Conservation (phyloP, 192 early-diverging fungal species). For the Physocladia obscura region DNA sequence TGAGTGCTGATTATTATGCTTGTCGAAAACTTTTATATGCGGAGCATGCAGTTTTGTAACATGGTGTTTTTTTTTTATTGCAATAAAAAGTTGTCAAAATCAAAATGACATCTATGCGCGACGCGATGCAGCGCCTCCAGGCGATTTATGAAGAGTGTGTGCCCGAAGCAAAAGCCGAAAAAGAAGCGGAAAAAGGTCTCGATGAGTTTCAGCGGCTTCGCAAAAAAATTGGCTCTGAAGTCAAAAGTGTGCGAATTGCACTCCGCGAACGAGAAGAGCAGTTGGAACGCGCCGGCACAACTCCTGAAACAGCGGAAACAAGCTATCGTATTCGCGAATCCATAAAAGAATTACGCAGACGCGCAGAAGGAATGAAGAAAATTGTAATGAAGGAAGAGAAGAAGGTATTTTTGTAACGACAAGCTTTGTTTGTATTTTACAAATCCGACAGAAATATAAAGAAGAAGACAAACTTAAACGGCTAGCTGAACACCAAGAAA, state of each 20-base stretch:
- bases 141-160: conserved; percentile 59
- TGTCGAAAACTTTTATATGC: conserved; percentile 69
- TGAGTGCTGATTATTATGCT: conserved; percentile 70
- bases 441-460: conserved; percentile 38
- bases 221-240: conserved; percentile 54
- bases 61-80: no score
- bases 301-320: conserved; percentile 60
- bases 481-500: conserved; percentile 49
- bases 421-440: neutral
- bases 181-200: conserved; percentile 31
- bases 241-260: conserved; percentile 47
- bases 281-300: conserved; percentile 43
- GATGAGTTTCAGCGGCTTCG: conserved; percentile 58
- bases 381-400: conserved; percentile 54
- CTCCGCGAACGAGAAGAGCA: conserved; percentile 55
- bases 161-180: conserved; percentile 47
- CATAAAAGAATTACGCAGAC: conserved; percentile 52
- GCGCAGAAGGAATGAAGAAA: conserved; percentile 37
- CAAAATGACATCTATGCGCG: conserved; percentile 47
- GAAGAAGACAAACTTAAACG: conserved; percentile 39
- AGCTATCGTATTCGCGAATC: conserved; percentile 57
- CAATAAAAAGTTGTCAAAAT: no score
- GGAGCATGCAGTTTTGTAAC: conserved; percentile 72
- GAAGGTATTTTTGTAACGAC: conserved; percentile 46
- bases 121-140: conserved; percentile 58